Evolutionary conservation across 306 rosid genomes (phyloP).

Genomic region (Boehmeria nivea): DNA sequence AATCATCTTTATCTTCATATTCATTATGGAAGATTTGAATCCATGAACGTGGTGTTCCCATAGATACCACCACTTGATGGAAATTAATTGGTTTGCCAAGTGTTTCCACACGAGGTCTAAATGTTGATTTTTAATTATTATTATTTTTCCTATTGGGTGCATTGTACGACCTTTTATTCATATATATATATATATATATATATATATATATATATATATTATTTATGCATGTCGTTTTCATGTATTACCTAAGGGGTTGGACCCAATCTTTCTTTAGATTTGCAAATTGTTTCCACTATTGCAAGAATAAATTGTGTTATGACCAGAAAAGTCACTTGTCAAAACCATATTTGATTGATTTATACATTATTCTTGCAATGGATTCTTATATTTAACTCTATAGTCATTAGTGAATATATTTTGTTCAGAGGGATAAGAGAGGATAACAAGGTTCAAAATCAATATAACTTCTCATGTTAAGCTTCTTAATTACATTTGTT

Average conservation of each 20-base stretch:
- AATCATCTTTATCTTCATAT: slow-evolving; percentile 7
- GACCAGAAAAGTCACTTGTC: slow-evolving; percentile 9
- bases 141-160: slow-evolving; percentile 9
- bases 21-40: slow-evolving; percentile 29
- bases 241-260: slow-evolving; percentile 4
- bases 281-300: not conserved
- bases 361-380: not conserved
- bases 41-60: slow-evolving; percentile 33
- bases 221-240: slow-evolving; percentile 9
- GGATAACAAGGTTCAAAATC: too few species aligned
- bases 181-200: not conserved
- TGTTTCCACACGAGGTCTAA: slow-evolving; percentile 1
- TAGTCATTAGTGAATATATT: too few species aligned
- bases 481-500: too few species aligned
- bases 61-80: slow-evolving; percentile 32
- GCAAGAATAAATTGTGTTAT: not conserved
- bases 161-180: not conserved
- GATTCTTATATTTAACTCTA: too few species aligned
- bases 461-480: too few species aligned
- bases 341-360: not conserved
- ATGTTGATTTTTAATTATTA: not conserved
- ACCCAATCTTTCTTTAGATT: slow-evolving; percentile 10
- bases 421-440: too few species aligned
- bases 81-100: slow-evolving; percentile 9
- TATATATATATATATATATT: not conserved